phyloP scores from a whole-genome alignment of 2,329 filamentous ascomycete species.

The Chaetomium sp. region DNA sequence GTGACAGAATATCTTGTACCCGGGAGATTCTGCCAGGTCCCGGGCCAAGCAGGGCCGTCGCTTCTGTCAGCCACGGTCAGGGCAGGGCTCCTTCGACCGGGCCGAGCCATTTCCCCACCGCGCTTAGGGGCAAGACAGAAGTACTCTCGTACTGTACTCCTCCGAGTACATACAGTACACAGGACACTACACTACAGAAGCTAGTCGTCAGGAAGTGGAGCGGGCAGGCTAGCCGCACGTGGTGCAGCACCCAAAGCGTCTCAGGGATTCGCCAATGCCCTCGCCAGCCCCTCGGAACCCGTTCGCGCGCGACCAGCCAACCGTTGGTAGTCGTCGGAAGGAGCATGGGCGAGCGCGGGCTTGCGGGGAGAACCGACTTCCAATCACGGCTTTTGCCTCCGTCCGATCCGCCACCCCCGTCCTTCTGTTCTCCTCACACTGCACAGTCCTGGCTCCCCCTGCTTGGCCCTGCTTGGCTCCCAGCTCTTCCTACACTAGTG shows the following conservation, averaged over 20 bases:
- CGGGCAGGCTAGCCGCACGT: conserved; percentile 11
- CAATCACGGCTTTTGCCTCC: conserved; percentile 8
- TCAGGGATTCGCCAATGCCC: conserved; percentile 8
- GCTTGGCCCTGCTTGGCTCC: too few species aligned
- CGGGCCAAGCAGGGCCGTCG: conserved; percentile 5
- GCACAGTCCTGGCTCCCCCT: too few species aligned
- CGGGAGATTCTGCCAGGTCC: conserved; percentile 19
- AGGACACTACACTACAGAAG: too few species aligned
- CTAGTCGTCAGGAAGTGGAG: neutral
- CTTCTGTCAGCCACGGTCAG: too few species aligned
- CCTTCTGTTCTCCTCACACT: neutral
- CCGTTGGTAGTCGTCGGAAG: conserved; percentile 12
- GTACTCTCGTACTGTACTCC: neutral
- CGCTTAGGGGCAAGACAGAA: neutral
- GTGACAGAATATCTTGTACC: conserved; percentile 6
- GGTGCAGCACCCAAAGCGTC: conserved; percentile 4
- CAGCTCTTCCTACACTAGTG: too few species aligned
- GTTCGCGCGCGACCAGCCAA: conserved; percentile 3
- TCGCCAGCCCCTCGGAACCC: conserved; percentile 7
- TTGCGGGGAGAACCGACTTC: conserved; percentile 6
- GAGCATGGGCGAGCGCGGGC: conserved; percentile 5
- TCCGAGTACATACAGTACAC: neutral
- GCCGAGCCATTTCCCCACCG: conserved; percentile 13
- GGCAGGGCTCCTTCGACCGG: conserved; percentile 2
- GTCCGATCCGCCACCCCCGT: conserved; percentile 4